phyloP scores from a whole-genome alignment of 805 yeast genomes.

The Yarrowia alimentaria region DNA sequence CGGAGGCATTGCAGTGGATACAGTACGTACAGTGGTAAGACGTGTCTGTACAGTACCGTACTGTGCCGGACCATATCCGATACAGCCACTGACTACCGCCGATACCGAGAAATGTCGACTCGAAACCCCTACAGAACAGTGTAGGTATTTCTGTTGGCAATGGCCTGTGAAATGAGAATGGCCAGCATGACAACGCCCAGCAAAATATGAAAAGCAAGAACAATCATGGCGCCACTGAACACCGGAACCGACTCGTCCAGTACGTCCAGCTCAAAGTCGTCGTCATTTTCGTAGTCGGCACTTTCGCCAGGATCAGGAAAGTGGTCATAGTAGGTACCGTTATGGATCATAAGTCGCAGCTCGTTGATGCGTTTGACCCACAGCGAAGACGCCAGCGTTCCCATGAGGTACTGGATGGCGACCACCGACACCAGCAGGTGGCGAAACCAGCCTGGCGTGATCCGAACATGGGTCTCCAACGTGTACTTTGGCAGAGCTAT shows the following conservation, averaged over 20 bases:
- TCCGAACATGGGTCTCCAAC: background rate
- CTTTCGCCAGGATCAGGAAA: slow-evolving; percentile 4
- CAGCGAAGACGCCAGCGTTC: slow-evolving; percentile 2
- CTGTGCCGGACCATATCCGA: too few species aligned
- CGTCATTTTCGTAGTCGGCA: slow-evolving; percentile 3
- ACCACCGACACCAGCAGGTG: slow-evolving; percentile 9
- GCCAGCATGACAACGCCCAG: slow-evolving; percentile 7
- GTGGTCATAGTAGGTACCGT: slow-evolving; percentile 17
- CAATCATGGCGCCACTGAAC: slow-evolving; percentile 1
- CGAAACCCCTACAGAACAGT: too few species aligned
- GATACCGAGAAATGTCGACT: too few species aligned
- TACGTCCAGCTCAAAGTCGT: slow-evolving; percentile 18
- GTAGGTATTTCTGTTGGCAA: too few species aligned
- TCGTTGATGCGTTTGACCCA: slow-evolving; percentile 10
- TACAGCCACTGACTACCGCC: too few species aligned
- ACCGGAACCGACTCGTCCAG: slow-evolving; percentile 8
- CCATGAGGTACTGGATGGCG: slow-evolving; percentile 17
- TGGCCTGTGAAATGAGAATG: background rate
- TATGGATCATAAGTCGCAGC: slow-evolving; percentile 4
- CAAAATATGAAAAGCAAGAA: slow-evolving; percentile 19
- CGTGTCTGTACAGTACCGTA: too few species aligned
- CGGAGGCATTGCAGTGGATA: too few species aligned
- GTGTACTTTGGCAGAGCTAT: slow-evolving; percentile 18
- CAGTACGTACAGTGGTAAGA: too few species aligned
- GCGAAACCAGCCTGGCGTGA: slow-evolving; percentile 1